Base-by-base conservation (phyloP, 2,329 filamentous ascomycete genomes). In the Aspergillus uvarum region DNA sequence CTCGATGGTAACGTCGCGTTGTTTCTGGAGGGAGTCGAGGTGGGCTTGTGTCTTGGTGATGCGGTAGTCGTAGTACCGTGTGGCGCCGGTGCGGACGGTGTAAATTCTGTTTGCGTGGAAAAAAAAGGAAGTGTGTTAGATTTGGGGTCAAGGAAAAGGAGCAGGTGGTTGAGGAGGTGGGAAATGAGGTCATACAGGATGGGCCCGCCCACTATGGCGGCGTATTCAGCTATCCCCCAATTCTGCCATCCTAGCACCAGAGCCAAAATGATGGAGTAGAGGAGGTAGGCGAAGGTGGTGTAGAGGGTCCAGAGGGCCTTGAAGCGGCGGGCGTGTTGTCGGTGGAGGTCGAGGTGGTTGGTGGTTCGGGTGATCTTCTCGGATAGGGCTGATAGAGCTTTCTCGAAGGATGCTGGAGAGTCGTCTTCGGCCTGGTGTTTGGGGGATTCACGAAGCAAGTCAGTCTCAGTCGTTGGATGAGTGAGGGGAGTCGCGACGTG, bases 391-490 rank as follows among this genome's bases (percentile, higher is more conserved):
- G 92, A 91, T 31, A 99, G 87, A 2, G 89, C 87, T 81, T 93
- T 97, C 79, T 99, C 95, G 73, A 98, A 99, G 4, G 89, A 91
- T 54, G 92, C 93, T 26, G 95, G 89, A 66, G 93, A 96, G 73
- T 85, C 89, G 74, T 89, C 85, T 71, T 91, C 85, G 77, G 86
- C 85, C 92, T 96, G 70, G 16, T 35, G 32, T 12, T 4, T 1
- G 32, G 32, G 12, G 14, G 6, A 4, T 5, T 35, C 32, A 4
- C 22, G 59, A 55, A 22, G 50, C 51, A 55, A 51, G 59, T n/a
- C n/a, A n/a, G n/a, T n/a, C n/a, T n/a, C 22, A 22, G 22, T 22
- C 22, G 22, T 3, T 22, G 22, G 22, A 22, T 55, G 5, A 55
- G 21, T 57, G 32, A 26, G 31, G 12, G 12, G 48, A 35, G 16